Evolutionary conservation across 192 early-diverging fungal genomes (phyloP), one percentile per base, ranked within the genome.

Genomic region (Coemansia sp.): DNA sequence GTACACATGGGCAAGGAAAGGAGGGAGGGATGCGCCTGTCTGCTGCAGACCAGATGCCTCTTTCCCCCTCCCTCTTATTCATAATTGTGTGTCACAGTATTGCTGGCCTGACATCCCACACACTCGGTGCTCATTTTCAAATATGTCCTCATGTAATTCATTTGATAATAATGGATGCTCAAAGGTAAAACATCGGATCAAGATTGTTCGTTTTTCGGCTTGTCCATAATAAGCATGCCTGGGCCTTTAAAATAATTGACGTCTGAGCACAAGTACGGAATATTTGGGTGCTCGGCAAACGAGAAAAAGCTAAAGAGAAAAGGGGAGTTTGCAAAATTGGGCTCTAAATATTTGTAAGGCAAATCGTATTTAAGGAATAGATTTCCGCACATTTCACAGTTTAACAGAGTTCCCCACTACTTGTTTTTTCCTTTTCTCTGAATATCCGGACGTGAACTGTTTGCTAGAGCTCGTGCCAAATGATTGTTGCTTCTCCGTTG

Each of bases 401-500:
- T 59, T 23, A 29, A 6, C 14, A 45, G 14, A 39, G 23, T 56
- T 56, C 17, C 51, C 23, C 47, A 31, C 17, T n/a, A 31, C 17
- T n/a, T 23, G 17, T n/a, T 57, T 56, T 17, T 35, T 37, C 37
- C 58, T 38, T 39, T 3, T 21, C 50, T 31, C n/a, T 17, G 19
- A 14, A n/a, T 50, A 58, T 25, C 10, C 14, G 3, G 11, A 12
- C 17, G n/a, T 22, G 3, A 23, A 53, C 21, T 3, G 22, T 53
- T 23, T 19, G 31, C n/a, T 59, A 10, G 26, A 61, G 27, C 4
- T 14, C 19, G 19, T 14, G 27, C 23, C 27, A 14, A 45, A 80
- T 80, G 78, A 49, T 74, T 49, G 69, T 80, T 41, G 69, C 62
- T 43, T 80, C 78, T 41, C 78, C 78, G 14, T 31, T 80, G 59